These are phyloP conservation scores for Saccharomycopsis sp. DNA, from an alignment of 805 yeast species.

Conservation along the genomic window DNA sequence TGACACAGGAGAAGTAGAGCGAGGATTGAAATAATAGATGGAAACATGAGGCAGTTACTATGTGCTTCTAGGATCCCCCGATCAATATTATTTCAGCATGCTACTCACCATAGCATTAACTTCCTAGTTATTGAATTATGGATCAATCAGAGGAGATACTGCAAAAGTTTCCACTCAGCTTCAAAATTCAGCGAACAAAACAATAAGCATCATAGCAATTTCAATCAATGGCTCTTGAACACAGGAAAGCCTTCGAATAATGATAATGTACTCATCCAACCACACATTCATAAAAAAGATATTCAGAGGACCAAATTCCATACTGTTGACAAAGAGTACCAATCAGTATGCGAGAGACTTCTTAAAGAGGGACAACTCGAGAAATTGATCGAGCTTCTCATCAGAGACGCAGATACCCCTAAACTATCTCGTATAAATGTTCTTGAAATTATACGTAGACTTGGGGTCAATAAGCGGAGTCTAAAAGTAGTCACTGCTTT, in stretches of 20 bases:
- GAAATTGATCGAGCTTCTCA: not conserved
- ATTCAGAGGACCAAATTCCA: not conserved
- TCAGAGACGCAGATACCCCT: not conserved
- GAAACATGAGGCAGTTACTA: not conserved
- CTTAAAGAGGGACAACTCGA: not conserved
- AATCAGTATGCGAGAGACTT: not conserved
- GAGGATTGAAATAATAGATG: not conserved
- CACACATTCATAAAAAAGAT: not conserved
- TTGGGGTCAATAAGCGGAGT: not conserved
- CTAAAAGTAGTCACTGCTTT: not conserved
- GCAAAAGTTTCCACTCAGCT: not conserved
- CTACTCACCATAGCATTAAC: not conserved
- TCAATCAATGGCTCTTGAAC: slow-evolving; percentile 1
- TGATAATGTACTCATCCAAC: not conserved
- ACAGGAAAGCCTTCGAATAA: not conserved
- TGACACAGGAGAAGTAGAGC: not conserved
- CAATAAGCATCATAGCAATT: not conserved
- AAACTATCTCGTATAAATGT: not conserved
- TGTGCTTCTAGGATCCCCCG: not conserved
- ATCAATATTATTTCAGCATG: not conserved
- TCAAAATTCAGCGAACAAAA: not conserved
- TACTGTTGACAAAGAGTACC: not conserved
- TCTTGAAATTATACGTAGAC: not conserved
- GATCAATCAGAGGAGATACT: not conserved
- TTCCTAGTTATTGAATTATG: not conserved